A percentile compares a stretch with the other conserved stretches of the same genome.
Evolutionary conservation across 441 rosid species (phyloP).

Genomic region (Adansonia madagascariensis): DNA sequence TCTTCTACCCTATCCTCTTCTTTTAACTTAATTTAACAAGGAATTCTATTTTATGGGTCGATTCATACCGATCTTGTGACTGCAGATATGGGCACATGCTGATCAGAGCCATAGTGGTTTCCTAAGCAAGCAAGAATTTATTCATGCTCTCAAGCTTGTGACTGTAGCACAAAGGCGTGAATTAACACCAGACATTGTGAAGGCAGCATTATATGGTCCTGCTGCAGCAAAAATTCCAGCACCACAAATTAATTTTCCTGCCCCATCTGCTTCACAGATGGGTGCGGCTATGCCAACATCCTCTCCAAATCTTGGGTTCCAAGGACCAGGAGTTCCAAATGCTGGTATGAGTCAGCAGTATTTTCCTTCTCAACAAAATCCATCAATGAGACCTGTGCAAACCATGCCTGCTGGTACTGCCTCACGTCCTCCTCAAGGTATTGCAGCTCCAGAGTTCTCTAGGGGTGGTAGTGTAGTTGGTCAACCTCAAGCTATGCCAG

Average conservation of each 20-base stretch:
- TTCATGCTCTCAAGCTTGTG: constrained; percentile 82
- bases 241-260: constrained; percentile 75
- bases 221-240: constrained; percentile 94
- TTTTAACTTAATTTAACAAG: neutral
- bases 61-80: constrained; percentile 32
- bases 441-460: constrained; percentile 50
- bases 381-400: constrained; percentile 41
- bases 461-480: constrained; percentile 52
- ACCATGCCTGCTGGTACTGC: constrained; percentile 46
- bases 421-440: constrained; percentile 50
- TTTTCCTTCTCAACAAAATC: constrained; percentile 62
- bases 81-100: constrained; percentile 86
- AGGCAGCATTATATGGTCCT: constrained; percentile 88
- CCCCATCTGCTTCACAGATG: constrained; percentile 48
- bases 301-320: constrained; percentile 54
- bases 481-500: constrained; percentile 48
- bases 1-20: neutral
- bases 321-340: constrained; percentile 67
- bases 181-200: constrained; percentile 87
- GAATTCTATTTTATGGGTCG: constrained; percentile 3
- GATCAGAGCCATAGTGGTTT: constrained; percentile 72
- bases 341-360: constrained; percentile 50
- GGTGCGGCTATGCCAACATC: constrained; percentile 35
- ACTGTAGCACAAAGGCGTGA: constrained; percentile 97
- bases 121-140: constrained; percentile 84